These are phyloP conservation scores for Diaporthe sp. DNA, from an alignment of 2,329 filamentous ascomycete genomes.

Conservation along the genomic window DNA sequence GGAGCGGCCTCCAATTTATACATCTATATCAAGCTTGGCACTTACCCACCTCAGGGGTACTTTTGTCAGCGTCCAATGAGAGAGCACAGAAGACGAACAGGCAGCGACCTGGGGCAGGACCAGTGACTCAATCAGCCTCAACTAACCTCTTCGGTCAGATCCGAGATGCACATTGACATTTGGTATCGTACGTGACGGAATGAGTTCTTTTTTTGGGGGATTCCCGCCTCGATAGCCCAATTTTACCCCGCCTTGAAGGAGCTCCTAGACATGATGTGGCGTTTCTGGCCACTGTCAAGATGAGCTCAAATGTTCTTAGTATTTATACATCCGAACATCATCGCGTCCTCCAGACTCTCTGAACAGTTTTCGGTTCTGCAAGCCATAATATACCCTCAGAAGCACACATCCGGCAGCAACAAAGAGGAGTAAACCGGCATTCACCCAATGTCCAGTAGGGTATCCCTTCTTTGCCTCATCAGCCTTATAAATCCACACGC, in stretches of 20 bases:
- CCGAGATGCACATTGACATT: background rate
- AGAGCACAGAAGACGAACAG: background rate
- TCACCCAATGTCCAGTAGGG: slow-evolving; percentile 77
- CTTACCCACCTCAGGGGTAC: slow-evolving; percentile 1
- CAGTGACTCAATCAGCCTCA: slow-evolving; percentile 3
- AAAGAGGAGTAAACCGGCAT: slow-evolving; percentile 69
- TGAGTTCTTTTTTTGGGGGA: too few relatives aligned
- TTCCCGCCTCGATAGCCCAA: too few relatives aligned
- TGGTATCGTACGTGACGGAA: background rate
- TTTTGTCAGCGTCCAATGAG: slow-evolving; percentile 12
- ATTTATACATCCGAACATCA: slow-evolving; percentile 53
- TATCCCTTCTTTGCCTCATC: slow-evolving; percentile 70
- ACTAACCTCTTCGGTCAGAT: background rate
- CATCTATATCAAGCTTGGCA: background rate
- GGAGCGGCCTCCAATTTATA: slow-evolving; percentile 1
- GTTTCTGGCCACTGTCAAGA: background rate
- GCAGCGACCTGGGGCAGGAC: background rate
- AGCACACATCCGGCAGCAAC: slow-evolving; percentile 65
- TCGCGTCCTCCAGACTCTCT: slow-evolving; percentile 44
- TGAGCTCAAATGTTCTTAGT: slow-evolving; percentile 39
- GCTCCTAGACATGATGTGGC: background rate
- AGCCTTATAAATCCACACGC: slow-evolving; percentile 79
- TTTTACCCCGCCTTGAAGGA: background rate
- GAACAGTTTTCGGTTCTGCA: slow-evolving; percentile 52
- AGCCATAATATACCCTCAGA: slow-evolving; percentile 66